These are phyloP conservation scores for Dioszegia aurantiaca DNA, from an alignment of 768 basidiomycete species.

Conservation along the genomic window DNA sequence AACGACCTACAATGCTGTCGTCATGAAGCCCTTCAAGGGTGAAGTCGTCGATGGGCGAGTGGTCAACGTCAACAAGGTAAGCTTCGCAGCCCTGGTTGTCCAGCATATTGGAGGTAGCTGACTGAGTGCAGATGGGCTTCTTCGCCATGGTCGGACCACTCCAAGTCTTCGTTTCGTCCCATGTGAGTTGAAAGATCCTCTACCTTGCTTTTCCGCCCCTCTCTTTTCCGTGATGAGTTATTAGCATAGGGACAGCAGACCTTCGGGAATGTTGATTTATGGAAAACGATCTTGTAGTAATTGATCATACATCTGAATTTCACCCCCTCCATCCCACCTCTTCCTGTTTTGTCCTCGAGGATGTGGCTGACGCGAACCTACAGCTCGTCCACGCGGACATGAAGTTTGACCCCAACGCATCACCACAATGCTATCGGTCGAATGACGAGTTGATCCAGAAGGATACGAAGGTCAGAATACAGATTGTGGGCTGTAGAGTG, in stretches of 20 bases:
- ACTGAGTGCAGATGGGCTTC: slow-evolving; percentile 79
- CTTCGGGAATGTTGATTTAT: slow-evolving; percentile 52
- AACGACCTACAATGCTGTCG: slow-evolving; percentile 89
- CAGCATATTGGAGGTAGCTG: neutral
- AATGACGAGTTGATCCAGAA: slow-evolving; percentile 78
- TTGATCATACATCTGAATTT: slow-evolving; percentile 49
- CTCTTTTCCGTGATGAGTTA: slow-evolving; percentile 46
- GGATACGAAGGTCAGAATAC: slow-evolving; percentile 84
- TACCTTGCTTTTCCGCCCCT: neutral
- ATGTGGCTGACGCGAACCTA: slow-evolving; percentile 4
- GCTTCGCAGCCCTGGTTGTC: slow-evolving; percentile 33
- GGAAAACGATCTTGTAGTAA: slow-evolving; percentile 53
- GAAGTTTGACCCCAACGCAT: slow-evolving; percentile 91
- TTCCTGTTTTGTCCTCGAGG: neutral
- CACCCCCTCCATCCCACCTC: slow-evolving; percentile 4
- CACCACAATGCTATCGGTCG: slow-evolving; percentile 92
- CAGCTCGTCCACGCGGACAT: slow-evolving; percentile 92
- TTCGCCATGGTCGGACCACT: slow-evolving; percentile 95
- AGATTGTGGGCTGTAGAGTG: slow-evolving; percentile 96
- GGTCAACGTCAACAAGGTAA: slow-evolving; percentile 89
- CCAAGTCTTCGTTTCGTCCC: slow-evolving; percentile 90
- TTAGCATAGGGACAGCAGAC: slow-evolving; percentile 55
- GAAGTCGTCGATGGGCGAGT: slow-evolving; percentile 97
- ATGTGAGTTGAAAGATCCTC: slow-evolving; percentile 60
- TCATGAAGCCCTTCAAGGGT: slow-evolving; percentile 99